phyloP scores from a whole-genome alignment of 805 yeast species.

The Suhomyces xylopsoci region DNA sequence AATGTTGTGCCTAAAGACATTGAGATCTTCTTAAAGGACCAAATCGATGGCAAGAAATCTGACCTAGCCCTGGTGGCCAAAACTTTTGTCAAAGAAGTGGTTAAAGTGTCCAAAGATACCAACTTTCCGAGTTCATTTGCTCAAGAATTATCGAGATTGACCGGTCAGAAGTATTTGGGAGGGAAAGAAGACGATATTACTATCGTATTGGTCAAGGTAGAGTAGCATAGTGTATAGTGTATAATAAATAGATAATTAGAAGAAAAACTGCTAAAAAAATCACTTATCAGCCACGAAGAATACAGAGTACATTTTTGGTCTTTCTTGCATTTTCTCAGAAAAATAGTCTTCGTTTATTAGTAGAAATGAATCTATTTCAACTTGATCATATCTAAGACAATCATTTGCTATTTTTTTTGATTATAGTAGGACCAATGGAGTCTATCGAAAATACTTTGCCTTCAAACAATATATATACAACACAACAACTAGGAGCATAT shows the following conservation, averaged over 20 bases:
- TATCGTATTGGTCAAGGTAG: constrained; percentile 67
- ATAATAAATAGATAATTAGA: not conserved
- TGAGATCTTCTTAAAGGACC: constrained; percentile 62
- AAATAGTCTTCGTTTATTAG: no score
- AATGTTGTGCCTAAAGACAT: constrained; percentile 74
- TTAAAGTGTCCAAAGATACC: constrained; percentile 66
- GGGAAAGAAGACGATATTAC: constrained; percentile 97
- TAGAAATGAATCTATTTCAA: no score
- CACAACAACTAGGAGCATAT: no score
- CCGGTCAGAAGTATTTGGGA: constrained; percentile 72
- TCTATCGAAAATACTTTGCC: no score
- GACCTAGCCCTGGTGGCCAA: constrained; percentile 47
- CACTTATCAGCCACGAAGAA: no score
- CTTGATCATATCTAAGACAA: no score
- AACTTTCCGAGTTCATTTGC: constrained; percentile 83
- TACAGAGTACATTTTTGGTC: no score
- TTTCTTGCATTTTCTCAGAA: no score
- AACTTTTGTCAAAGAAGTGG: constrained; percentile 63
- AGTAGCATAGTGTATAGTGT: constrained; percentile 9
- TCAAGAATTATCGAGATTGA: constrained; percentile 62
- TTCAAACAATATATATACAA: no score
- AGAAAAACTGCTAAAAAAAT: no score
- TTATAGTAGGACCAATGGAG: no score
- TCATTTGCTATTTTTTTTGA: no score
- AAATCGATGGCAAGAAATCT: constrained; percentile 26